These are phyloP conservation scores for Venturia effusa DNA, from an alignment of 2,329 filamentous ascomycete species.

Conservation along the genomic window DNA sequence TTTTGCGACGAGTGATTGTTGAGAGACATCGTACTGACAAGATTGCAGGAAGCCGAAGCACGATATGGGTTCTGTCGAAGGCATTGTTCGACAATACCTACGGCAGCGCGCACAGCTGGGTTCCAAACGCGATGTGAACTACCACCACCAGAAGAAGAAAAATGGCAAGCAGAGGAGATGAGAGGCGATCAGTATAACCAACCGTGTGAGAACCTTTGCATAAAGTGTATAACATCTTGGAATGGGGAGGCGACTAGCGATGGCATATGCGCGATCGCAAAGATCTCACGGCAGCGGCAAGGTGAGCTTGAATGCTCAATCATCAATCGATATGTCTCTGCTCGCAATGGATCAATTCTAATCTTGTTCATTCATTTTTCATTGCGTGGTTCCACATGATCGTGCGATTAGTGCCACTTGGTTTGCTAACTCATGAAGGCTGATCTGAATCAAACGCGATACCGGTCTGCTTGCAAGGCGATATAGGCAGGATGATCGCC, in stretches of 20 bases:
- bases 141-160: conserved; percentile 1
- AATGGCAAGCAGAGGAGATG: conserved; percentile 4
- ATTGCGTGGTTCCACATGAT: background rate
- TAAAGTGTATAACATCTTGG: background rate
- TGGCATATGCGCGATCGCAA: background rate
- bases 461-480: background rate
- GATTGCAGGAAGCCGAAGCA: conserved; percentile 57
- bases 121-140: background rate
- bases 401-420: background rate
- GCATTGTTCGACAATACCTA: conserved; percentile 59
- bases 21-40: conserved; percentile 5
- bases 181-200: background rate
- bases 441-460: background rate
- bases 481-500: background rate
- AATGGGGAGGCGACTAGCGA: background rate
- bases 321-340: background rate
- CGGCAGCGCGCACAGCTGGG: conserved; percentile 9
- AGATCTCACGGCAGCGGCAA: background rate
- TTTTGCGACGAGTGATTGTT: conserved; percentile 7
- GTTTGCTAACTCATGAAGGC: background rate
- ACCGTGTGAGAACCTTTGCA: background rate
- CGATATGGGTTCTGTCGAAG: conserved; percentile 77
- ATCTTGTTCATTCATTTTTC: background rate
- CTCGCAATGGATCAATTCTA: background rate
- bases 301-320: background rate